phyloP scores from a whole-genome alignment of 2,329 filamentous ascomycete genomes.

The Nigrospora sphaerica region DNA sequence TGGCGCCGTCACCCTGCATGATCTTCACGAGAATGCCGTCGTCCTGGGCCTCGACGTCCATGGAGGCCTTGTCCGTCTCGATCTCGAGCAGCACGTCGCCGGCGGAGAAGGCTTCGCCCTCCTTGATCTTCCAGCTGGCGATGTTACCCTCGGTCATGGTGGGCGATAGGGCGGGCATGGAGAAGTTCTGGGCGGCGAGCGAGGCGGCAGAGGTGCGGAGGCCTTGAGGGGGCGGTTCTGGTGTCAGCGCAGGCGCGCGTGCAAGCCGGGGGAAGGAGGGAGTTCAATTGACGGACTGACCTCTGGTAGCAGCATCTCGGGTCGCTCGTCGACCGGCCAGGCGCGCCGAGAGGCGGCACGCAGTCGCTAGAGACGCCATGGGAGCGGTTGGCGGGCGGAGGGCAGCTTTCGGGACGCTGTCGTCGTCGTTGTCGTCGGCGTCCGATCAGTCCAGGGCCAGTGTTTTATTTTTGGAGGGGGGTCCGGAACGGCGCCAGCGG shows the following conservation, averaged over 20 bases:
- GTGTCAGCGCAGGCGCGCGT: no score
- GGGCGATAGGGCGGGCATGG: constrained; percentile 84
- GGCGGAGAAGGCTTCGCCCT: constrained; percentile 74
- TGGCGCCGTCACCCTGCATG: constrained; percentile 63
- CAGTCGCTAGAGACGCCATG: constrained; percentile 62
- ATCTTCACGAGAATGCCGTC: constrained; percentile 85
- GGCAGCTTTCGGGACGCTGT: not conserved
- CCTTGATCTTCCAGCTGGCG: constrained; percentile 76
- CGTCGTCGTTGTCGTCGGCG: not conserved
- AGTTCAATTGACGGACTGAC: constrained; percentile 30
- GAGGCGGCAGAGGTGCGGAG: constrained; percentile 55
- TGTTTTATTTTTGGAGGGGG: no score
- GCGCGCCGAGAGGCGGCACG: constrained; percentile 57
- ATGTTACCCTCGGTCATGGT: constrained; percentile 95
- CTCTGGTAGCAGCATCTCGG: constrained; percentile 47
- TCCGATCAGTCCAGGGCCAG: no score
- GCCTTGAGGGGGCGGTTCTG: constrained; percentile 33
- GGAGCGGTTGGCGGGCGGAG: not conserved
- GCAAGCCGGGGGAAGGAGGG: no score
- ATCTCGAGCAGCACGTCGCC: constrained; percentile 88
- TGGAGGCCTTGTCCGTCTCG: constrained; percentile 89
- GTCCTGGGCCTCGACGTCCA: constrained; percentile 91
- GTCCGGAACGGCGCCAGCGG: no score
- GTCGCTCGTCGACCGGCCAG: constrained; percentile 47
- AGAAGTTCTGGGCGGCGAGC: constrained; percentile 77